Conservation (phyloP, 2,329 filamentous ascomycete genomes). For the Cytospora mali region DNA sequence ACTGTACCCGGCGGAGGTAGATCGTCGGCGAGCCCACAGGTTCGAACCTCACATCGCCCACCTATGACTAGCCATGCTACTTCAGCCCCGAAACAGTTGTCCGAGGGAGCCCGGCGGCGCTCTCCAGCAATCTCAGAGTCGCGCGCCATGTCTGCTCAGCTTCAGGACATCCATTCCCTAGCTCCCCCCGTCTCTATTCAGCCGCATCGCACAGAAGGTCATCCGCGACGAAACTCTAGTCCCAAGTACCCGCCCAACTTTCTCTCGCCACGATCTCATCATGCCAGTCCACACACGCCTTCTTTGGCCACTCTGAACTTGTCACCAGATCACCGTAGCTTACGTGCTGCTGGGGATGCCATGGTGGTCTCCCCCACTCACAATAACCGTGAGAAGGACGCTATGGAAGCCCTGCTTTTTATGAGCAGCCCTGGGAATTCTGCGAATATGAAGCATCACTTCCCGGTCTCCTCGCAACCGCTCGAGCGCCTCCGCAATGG, state of each 20-base stretch:
- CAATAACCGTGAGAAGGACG: constrained; percentile 74
- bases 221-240: constrained; percentile 54
- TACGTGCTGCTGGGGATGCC: constrained; percentile 48
- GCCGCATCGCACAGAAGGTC: constrained; percentile 47
- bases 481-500: constrained; percentile 40
- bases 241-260: constrained; percentile 53
- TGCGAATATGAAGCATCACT: constrained; percentile 60
- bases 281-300: constrained; percentile 41
- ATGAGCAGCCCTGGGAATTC: constrained; percentile 81
- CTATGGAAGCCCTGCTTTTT: constrained; percentile 77
- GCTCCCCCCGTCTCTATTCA: constrained; percentile 60
- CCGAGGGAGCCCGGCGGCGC: constrained; percentile 2
- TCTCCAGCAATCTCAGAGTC: constrained; percentile 42
- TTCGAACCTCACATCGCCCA: constrained; percentile 31
- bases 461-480: constrained; percentile 47
- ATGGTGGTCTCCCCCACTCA: constrained; percentile 71
- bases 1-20: constrained; percentile 55
- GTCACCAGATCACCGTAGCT: constrained; percentile 40
- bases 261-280: constrained; percentile 49
- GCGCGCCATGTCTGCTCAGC: constrained; percentile 1
- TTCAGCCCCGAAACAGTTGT: constrained; percentile 27
- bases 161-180: constrained; percentile 38
- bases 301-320: constrained; percentile 44
- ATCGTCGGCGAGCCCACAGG: constrained; percentile 58
- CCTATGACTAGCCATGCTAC: constrained; percentile 40